A percentile compares a stretch with the other conserved stretches of the same genome.
These are phyloP conservation scores for Flagelloscypha sp. DNA, from an alignment of 768 basidiomycete genomes.

Conservation along the genomic window DNA sequence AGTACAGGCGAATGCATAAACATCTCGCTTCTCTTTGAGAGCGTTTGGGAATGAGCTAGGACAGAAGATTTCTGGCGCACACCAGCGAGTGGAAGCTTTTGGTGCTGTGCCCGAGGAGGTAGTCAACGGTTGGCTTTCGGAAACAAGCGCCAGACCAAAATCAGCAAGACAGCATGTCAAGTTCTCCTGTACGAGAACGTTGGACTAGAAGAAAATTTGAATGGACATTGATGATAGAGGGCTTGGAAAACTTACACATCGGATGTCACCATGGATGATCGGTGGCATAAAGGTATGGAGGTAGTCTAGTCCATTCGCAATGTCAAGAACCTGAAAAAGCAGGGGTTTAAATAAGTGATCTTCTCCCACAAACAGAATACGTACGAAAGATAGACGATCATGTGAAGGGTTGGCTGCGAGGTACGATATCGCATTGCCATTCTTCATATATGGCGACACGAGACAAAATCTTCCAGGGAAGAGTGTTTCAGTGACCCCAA, in stretches of 20 bases:
- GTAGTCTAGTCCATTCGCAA: conserved; percentile 13
- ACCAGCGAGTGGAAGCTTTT: conserved; percentile 38
- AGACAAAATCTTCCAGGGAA: conserved; percentile 11
- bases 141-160: conserved; percentile 47
- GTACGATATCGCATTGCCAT: conserved; percentile 9
- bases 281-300: conserved; percentile 22
- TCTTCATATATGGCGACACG: conserved; percentile 12
- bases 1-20: conserved; percentile 53
- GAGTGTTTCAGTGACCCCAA: conserved; percentile 13
- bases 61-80: conserved; percentile 49
- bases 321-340: conserved; percentile 9
- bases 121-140: not conserved
- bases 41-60: not conserved
- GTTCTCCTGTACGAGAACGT: conserved; percentile 35
- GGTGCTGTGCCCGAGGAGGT: conserved; percentile 3
- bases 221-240: conserved; percentile 1
- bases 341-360: not conserved
- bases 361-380: conserved; percentile 3
- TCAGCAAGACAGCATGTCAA: conserved; percentile 46
- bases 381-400: conserved; percentile 24
- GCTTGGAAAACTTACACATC: conserved; percentile 9
- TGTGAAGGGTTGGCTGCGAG: conserved; percentile 12
- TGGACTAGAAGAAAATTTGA: conserved; percentile 26
- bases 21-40: conserved; percentile 22
- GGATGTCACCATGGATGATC: conserved; percentile 14